Evolutionary conservation across 495 filamentous ascomycete genomes (phyloP), one percentile per base, ranked within the genome.

Genomic region (Penicillium egyptiacum): DNA sequence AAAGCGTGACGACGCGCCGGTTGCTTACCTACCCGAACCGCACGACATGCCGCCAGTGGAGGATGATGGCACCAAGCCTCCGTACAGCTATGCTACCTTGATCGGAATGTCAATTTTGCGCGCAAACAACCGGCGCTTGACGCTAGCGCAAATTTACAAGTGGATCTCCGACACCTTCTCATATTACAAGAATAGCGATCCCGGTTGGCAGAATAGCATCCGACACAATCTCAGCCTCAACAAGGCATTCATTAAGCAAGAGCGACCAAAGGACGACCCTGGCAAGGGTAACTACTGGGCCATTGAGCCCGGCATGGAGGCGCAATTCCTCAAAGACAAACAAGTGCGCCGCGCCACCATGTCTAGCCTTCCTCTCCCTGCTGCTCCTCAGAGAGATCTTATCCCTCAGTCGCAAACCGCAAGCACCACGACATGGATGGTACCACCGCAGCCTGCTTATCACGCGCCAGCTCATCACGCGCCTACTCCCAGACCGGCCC

Each of bases 241-340:
- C 75, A 97, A 97, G 70, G 88, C 88, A n/a, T 98, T 98, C 59
- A 85, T 92, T 60, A 98, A 97, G 71, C 88, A 95, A 68, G 91
- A 96, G 71, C 82, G 93, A 51, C 94, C 94, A 22, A 98, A 98
- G 75, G 92, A 96, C 73, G 94, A 98, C 67, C 91, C 92, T 1
- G 94, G 94, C 53, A 98, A 98, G 73, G 94, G 94, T n/a, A 92
- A 96, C 71, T 98, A 98, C 72, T 98, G 94, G 94, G 83, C 84
- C 16, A 96, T 98, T 63, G 83, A 91, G 64, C 80, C 83, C n/a
- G 94, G 94, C 0, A 86, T 87, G 72, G 94, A 98, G 69, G 76
- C 84, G 20, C 86, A 92, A 54, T 97, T 95, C 67, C 79, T 95
- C 70, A 93, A 91, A 69, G 89, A 92, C 61, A 96, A 92, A 74